These are phyloP conservation scores for Epipyxis sp. DNA, from an alignment of 108 stramenopile genomes.

Conservation along the genomic window DNA sequence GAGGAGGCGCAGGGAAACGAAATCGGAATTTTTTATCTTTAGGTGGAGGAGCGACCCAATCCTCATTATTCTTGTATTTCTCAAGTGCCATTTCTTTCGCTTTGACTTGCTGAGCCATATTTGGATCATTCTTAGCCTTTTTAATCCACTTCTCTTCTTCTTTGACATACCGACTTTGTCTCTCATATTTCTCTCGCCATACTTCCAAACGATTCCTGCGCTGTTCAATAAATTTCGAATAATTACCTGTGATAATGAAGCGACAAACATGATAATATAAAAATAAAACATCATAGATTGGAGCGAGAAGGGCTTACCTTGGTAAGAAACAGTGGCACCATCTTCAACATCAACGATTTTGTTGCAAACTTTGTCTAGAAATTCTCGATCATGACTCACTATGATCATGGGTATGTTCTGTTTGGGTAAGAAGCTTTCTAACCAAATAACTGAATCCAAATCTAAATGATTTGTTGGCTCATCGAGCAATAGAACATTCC, in stretches of 20 bases:
- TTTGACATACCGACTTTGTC: constrained; percentile 89
- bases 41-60: constrained; percentile 90
- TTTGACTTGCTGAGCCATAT: constrained; percentile 66
- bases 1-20: constrained; percentile 89
- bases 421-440: constrained; percentile 83
- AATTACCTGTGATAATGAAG: constrained; percentile 94
- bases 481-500: constrained; percentile 81
- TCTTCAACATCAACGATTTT: constrained; percentile 10
- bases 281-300: constrained; percentile 85
- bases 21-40: constrained; percentile 81
- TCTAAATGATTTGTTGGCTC: constrained; percentile 78
- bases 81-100: constrained; percentile 44
- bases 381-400: constrained; percentile 97
- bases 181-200: constrained; percentile 84
- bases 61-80: constrained; percentile 63
- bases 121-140: constrained; percentile 77
- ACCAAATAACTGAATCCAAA: constrained; percentile 92
- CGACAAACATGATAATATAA: constrained; percentile 79
- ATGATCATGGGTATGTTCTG: constrained; percentile 94
- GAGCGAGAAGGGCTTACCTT: no score
- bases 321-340: background rate
- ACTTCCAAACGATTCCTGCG: constrained; percentile 78
- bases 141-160: constrained; percentile 87
- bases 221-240: constrained; percentile 81
- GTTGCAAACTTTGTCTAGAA: constrained; percentile 87